Evolutionary conservation across 2,329 filamentous ascomycete species (phyloP).

Genomic region (Penicillium hesseltinei): DNA sequence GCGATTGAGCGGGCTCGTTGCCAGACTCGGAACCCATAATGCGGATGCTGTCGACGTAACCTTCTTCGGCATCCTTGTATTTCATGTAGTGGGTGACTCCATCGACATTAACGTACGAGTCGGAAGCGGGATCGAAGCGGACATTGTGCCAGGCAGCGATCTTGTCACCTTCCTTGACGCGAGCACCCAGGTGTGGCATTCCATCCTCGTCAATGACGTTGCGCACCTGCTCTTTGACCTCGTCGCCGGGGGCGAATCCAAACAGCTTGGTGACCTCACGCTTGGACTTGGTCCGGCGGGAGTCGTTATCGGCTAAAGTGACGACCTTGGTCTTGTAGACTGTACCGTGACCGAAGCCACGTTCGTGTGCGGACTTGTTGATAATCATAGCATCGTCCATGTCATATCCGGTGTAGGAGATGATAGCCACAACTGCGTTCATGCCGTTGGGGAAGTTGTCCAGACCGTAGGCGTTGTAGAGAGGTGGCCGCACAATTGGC

Average conservation of each 20-base stretch:
- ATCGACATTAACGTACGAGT: constrained; percentile 79
- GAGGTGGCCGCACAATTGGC: constrained; percentile 82
- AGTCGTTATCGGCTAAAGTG: constrained; percentile 74
- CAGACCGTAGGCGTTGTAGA: constrained; percentile 94
- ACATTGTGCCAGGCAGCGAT: constrained; percentile 90
- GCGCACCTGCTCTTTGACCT: constrained; percentile 68
- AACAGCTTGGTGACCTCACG: constrained; percentile 78
- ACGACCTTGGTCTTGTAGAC: constrained; percentile 98
- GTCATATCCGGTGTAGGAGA: constrained; percentile 98
- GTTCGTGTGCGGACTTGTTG: constrained; percentile 94
- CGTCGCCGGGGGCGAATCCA: constrained; percentile 78
- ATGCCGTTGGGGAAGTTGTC: constrained; percentile 98
- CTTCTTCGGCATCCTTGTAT: constrained; percentile 89
- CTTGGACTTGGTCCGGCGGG: constrained; percentile 62
- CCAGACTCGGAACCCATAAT: constrained; percentile 83
- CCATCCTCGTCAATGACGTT: constrained; percentile 82
- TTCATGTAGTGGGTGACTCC: constrained; percentile 83
- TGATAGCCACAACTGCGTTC: constrained; percentile 94
- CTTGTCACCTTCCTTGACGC: constrained; percentile 76
- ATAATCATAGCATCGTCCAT: constrained; percentile 99
- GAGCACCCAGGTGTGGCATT: constrained; percentile 74
- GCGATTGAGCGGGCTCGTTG: constrained; percentile 76
- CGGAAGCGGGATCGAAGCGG: constrained; percentile 67
- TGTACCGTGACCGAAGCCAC: constrained; percentile 91
- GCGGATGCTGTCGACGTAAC: constrained; percentile 88